Evolutionary conservation across 139 green algal genomes (phyloP), one percentile per base, ranked within the genome.

Genomic region (Coelastrella sp.): DNA sequence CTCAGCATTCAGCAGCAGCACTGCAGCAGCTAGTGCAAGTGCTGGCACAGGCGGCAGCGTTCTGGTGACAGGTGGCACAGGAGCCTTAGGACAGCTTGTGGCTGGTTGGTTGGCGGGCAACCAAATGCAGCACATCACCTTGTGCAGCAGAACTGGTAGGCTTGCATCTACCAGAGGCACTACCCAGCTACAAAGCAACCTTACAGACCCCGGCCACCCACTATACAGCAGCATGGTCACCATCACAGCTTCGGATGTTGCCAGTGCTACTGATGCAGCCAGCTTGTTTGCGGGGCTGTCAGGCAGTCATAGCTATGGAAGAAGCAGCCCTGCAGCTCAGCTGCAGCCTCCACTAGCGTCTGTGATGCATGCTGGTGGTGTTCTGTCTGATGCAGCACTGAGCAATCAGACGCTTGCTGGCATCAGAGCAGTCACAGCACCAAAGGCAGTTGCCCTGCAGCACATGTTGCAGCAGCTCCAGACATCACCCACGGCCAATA

Each of bases 361-460:
- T 3, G 17, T 94, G 4, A 66, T 96, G 81, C 94, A 97, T 91
- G 94, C 94, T 10, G 90, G 94, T 54, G 95, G 95, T 7, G 92
- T 96, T 17, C 90, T 97, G 19, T 88, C 92, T 0, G 95, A 97
- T 87, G 90, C 94, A 47, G 83, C 86, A 0, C 60, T 94, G 4
- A 65, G 19, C n/a, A 93, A 93, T 16, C 93, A 96, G 85, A 93
- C 87, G 10, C 59, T 92, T 0, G 23, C 59, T 6, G 71, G 56
- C n/a, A 79, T 94, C 5, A 87, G 92, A 3, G 5, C 58, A 0
- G 94, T 95, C 2, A 85, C 93, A 61, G 96, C 92, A 13, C 90
- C 96, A n/a, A 98, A 98, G 89, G 71, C 91, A 5, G 60, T 59
- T 3, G 76, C 90, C 2, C 76, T 94, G 61, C 5, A 81, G 74